Conservation (phyloP, 2,329 filamentous ascomycete species). For the Whalleya microplaca region DNA sequence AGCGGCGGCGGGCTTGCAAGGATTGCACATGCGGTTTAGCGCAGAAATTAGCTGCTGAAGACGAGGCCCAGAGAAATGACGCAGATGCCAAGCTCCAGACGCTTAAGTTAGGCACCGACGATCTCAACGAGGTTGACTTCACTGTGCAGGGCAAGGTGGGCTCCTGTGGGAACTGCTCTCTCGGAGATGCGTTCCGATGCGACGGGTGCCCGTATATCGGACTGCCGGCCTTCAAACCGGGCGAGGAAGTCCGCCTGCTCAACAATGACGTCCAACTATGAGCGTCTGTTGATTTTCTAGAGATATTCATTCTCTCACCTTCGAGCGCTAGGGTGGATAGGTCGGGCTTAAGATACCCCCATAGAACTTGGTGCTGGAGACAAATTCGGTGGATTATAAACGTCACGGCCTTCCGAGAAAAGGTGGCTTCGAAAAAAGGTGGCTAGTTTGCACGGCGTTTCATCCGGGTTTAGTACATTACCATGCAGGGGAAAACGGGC, state of each 20-base stretch:
- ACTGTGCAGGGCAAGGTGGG: conserved; percentile 97
- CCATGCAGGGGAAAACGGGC: no score
- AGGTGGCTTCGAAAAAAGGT: no score
- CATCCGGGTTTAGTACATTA: no score
- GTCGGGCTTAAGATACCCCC: no score
- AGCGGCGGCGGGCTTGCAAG: conserved; percentile 92
- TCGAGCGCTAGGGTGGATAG: neutral
- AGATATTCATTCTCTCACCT: neutral
- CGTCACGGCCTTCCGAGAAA: no score
- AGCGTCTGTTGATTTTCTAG: neutral
- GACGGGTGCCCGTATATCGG: conserved; percentile 54
- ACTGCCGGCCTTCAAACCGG: conserved; percentile 92
- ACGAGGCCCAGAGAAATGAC: conserved; percentile 65
- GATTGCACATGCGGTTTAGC: conserved; percentile 96
- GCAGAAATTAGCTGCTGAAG: conserved; percentile 83
- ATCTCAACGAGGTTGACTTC: conserved; percentile 91
- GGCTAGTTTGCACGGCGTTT: no score
- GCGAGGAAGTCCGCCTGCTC: conserved; percentile 87
- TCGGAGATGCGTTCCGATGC: conserved; percentile 87
- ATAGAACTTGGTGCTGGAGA: no score
- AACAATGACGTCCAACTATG: conserved; percentile 86
- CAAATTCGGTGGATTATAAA: no score
- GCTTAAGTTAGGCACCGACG: conserved; percentile 73
- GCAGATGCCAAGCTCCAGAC: conserved; percentile 67
- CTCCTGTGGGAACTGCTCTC: conserved; percentile 85